A percentile compares a stretch with the other conserved stretches of the same genome.
Conservation (phyloP, 352 stramenopile genomes). For the Thalassiosira hispida region DNA sequence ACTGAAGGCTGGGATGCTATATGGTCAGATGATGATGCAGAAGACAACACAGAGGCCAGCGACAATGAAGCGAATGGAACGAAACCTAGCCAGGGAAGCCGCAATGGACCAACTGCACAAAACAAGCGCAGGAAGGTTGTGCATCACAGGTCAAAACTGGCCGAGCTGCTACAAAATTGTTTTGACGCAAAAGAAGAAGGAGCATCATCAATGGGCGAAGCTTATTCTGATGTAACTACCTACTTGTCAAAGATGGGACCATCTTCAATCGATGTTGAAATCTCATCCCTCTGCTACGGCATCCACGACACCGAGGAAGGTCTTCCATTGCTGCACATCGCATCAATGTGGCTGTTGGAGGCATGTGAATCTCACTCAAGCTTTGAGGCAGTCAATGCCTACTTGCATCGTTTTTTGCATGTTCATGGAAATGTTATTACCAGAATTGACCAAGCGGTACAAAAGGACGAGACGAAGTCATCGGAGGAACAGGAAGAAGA, state of each 20-base stretch:
- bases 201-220: conserved; percentile 14
- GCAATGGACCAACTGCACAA: conserved; percentile 8
- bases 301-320: conserved; percentile 83
- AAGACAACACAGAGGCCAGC: conserved; percentile 41
- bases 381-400: conserved; percentile 85
- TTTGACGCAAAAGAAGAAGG: conserved; percentile 25
- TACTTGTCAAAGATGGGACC: conserved; percentile 75
- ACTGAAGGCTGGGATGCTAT: conserved; percentile 72
- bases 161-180: conserved; percentile 65
- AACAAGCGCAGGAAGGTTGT: conserved; percentile 65
- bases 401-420: conserved; percentile 83
- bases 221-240: conserved; percentile 61
- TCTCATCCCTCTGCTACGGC: conserved; percentile 81
- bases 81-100: conserved; percentile 10
- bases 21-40: conserved; percentile 78
- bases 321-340: conserved; percentile 71
- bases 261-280: conserved; percentile 81
- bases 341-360: conserved; percentile 73
- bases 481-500: conserved; percentile 19
- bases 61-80: conserved; percentile 23
- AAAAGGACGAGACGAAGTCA: conserved; percentile 11
- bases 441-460: conserved; percentile 56
- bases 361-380: conserved; percentile 68
- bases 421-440: conserved; percentile 74
- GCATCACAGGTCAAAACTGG: conserved; percentile 72